Conservation (phyloP, 225 moss, liverwort and hornwort genomes). For the Bryum argenteum region DNA sequence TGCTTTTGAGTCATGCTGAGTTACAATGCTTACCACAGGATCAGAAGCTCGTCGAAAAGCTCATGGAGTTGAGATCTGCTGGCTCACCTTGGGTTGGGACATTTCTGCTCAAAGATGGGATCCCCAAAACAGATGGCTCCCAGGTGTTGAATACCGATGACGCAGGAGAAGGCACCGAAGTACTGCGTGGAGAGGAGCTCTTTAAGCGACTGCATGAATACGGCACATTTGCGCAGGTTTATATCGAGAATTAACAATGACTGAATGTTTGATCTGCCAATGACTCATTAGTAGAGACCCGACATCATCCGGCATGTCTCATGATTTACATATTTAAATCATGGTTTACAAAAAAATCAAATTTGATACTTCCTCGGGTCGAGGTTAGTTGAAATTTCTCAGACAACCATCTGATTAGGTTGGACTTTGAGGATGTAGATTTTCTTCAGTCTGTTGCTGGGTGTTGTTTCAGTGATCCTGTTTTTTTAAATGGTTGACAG, state of each 20-base stretch:
- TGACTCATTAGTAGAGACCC: too few species aligned
- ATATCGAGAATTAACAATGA: constrained; percentile 17
- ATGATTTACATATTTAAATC: not conserved
- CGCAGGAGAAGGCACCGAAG: constrained; percentile 67
- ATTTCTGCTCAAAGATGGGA: constrained; percentile 84
- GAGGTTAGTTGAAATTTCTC: not conserved
- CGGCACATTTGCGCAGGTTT: constrained; percentile 99
- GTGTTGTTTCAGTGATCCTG: constrained; percentile 19
- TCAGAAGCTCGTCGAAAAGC: constrained; percentile 85
- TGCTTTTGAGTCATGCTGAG: constrained; percentile 3
- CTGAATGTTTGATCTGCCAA: not conserved
- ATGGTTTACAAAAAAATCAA: not conserved
- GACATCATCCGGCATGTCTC: too few species aligned
- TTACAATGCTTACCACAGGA: constrained; percentile 56
- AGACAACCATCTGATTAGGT: not conserved
- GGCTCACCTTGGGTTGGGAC: constrained; percentile 98
- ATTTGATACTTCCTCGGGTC: not conserved
- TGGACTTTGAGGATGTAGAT: constrained; percentile 17
- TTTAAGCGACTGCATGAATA: constrained; percentile 91
- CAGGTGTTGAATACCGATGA: constrained; percentile 63
- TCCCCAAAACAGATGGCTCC: constrained; percentile 65
- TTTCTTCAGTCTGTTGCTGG: constrained; percentile 5
- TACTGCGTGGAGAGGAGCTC: constrained; percentile 88
- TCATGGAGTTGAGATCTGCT: constrained; percentile 82
- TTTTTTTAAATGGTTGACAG: constrained; percentile 40